Conservation (phyloP, 371 early-diverging fungal genomes). For the Circinella minor region DNA sequence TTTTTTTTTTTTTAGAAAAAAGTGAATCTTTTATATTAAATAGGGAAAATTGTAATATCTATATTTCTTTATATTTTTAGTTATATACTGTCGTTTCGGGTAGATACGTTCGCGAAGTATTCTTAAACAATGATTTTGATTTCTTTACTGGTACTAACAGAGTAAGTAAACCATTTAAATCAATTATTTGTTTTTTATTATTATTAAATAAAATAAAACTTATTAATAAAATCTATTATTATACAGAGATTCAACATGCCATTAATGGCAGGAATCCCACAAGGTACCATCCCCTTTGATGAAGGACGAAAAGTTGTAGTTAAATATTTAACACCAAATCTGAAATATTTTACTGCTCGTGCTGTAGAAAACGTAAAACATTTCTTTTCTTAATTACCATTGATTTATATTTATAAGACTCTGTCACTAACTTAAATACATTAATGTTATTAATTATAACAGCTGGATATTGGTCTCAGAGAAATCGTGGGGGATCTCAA, state of each 20-base stretch:
- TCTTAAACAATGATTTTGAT: constrained; percentile 24
- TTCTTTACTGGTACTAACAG: constrained; percentile 14
- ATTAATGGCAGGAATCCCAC: not conserved
- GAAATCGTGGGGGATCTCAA: constrained; percentile 10
- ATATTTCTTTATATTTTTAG: not conserved
- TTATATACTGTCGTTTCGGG: constrained; percentile 22
- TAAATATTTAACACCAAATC: constrained; percentile 15
- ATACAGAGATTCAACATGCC: constrained; percentile 7
- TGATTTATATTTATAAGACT: not conserved
- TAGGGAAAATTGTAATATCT: not conserved
- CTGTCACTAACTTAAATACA: not conserved
- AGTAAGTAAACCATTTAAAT: constrained; percentile 2
- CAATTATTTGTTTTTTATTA: no score
- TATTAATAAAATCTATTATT: not conserved
- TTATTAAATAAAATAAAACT: not conserved
- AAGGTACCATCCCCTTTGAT: constrained; percentile 1
- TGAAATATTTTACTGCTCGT: constrained; percentile 19
- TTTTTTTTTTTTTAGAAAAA: not conserved
- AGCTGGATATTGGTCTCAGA: constrained; percentile 5
- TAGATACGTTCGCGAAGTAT: constrained; percentile 23
- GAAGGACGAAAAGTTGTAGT: constrained; percentile 4
- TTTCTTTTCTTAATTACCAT: not conserved
- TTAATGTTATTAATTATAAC: no score
- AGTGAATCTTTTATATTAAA: not conserved
- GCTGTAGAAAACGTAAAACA: constrained; percentile 15